Evolutionary conservation across 2,329 filamentous ascomycete genomes (phyloP).

Genomic region (Lojkania enalia): DNA sequence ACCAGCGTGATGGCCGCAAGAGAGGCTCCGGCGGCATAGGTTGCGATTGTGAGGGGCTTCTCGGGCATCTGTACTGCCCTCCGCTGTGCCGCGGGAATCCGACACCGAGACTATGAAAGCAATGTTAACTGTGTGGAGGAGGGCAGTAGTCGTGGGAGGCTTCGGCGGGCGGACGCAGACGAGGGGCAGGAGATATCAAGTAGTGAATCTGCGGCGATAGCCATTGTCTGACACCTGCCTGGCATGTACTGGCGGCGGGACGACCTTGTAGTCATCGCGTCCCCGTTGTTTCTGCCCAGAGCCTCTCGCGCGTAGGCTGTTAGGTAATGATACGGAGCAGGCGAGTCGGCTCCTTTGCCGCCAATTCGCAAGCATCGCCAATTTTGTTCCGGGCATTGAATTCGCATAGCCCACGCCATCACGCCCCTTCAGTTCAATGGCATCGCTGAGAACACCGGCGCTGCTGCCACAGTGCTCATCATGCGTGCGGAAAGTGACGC

Average conservation of each 20-base stretch:
- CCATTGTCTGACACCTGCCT: conserved; percentile 35
- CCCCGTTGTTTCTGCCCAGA: conserved; percentile 28
- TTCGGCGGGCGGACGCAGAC: conserved; percentile 1
- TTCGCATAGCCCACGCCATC: conserved; percentile 15
- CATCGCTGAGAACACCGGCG: conserved; percentile 32
- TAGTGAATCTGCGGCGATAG: conserved; percentile 15
- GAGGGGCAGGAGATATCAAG: conserved; percentile 10
- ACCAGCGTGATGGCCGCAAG: conserved; percentile 92
- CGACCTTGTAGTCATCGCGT: conserved; percentile 27
- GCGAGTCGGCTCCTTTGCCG: conserved; percentile 14
- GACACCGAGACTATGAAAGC: conserved; percentile 20
- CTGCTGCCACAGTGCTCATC: conserved; percentile 46
- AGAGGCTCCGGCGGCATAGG: conserved; percentile 93
- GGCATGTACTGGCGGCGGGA: conserved; percentile 17
- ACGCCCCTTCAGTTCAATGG: conserved; percentile 32
- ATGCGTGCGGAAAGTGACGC: conserved; percentile 41
- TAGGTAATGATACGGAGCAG: conserved; percentile 21
- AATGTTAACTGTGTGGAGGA: conserved; percentile 22
- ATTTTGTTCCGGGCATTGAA: conserved; percentile 21
- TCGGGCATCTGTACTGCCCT: conserved; percentile 68
- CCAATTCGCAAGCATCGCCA: conserved; percentile 33
- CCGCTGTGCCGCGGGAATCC: conserved; percentile 13
- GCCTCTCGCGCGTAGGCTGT: neutral
- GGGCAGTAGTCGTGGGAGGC: conserved; percentile 15
- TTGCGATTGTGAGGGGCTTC: conserved; percentile 79